Percentiles rank a stretch among this genome's conserved stretches.
Evolutionary conservation across 2,329 filamentous ascomycete genomes (phyloP).

Genomic region (Penicillium rolfsii): DNA sequence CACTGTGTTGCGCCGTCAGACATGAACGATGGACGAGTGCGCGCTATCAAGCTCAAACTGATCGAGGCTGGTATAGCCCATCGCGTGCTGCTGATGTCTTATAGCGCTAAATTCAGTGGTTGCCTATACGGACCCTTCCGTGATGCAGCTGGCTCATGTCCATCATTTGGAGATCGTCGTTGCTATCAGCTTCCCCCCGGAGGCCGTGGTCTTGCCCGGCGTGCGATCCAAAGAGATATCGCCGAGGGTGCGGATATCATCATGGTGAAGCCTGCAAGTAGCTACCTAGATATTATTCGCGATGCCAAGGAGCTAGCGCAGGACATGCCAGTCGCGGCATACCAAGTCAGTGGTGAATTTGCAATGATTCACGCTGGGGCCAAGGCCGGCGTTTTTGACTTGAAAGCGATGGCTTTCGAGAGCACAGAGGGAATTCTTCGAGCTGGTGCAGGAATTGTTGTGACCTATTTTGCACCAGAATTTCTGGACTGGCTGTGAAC

Average conservation of each 20-base stretch:
- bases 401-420: constrained; percentile 94
- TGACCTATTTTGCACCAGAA: constrained; percentile 91
- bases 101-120: constrained; percentile 95
- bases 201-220: constrained; percentile 84
- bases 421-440: constrained; percentile 89
- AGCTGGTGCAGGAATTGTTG: constrained; percentile 88
- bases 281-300: constrained; percentile 96
- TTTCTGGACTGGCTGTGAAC: constrained; percentile 64
- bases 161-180: constrained; percentile 89
- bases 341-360: constrained; percentile 96
- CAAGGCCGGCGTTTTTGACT: constrained; percentile 93
- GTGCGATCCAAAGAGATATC: constrained; percentile 89
- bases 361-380: constrained; percentile 97
- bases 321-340: constrained; percentile 90
- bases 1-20: constrained; percentile 97
- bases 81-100: constrained; percentile 91
- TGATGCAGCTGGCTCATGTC: constrained; percentile 87
- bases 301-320: constrained; percentile 93
- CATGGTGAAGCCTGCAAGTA: constrained; percentile 97
- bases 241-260: constrained; percentile 94
- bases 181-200: constrained; percentile 97
- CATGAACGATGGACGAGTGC: constrained; percentile 98
- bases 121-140: constrained; percentile 97
- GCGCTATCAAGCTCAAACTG: constrained; percentile 95
- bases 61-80: constrained; percentile 94